phyloP scores from a whole-genome alignment of 106 monocot genomes.

The Dendrobium officinale region DNA sequence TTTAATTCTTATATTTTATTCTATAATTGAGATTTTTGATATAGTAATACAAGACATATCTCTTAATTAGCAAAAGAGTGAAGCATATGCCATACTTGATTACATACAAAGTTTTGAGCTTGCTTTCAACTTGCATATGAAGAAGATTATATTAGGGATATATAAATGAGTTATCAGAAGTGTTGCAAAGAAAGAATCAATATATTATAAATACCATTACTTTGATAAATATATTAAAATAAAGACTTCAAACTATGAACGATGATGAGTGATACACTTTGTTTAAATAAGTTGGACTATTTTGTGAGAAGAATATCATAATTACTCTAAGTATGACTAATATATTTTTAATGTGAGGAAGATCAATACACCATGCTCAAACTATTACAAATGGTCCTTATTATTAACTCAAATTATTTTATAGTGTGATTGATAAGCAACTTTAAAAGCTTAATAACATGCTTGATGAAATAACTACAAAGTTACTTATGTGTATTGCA shows the following conservation, averaged over 20 bases:
- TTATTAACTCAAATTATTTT: too few species aligned
- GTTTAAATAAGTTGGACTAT: neutral
- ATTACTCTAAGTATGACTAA: neutral
- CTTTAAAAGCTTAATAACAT: too few species aligned
- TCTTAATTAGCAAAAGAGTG: neutral
- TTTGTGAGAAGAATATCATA: slow-evolving; percentile 8
- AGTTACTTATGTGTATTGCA: too few species aligned
- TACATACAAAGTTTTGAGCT: neutral
- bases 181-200: neutral
- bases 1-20: neutral
- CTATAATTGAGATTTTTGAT: neutral
- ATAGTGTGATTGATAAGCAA: too few species aligned
- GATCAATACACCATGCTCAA: neutral
- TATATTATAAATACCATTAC: neutral
- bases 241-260: neutral
- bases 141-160: neutral
- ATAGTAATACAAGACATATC: neutral
- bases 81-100: neutral
- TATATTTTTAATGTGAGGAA: neutral
- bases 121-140: neutral
- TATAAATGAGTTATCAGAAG: slow-evolving; percentile 7
- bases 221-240: neutral
- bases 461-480: too few species aligned
- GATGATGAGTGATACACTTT: neutral
- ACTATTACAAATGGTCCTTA: too few species aligned